Conservation (phyloP, 495 filamentous ascomycete species). For the Trichoderma asperelloides region DNA sequence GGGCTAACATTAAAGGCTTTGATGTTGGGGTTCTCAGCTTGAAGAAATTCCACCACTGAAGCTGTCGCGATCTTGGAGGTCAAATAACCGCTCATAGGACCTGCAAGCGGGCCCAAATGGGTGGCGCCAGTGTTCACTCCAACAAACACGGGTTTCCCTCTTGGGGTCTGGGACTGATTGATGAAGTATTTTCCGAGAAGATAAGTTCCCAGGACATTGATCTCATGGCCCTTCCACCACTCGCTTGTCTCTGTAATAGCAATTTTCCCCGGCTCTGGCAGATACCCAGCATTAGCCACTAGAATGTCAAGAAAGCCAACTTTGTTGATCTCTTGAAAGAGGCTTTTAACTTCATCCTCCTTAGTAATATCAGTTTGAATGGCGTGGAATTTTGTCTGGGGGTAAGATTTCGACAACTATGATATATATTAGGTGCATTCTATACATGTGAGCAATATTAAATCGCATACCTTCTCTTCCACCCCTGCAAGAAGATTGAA, state of each 20-base stretch:
- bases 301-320: neutral
- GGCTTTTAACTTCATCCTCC: neutral
- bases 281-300: neutral
- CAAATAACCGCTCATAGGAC: constrained; percentile 24
- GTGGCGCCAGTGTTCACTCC: neutral
- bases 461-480: neutral
- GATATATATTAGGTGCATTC: neutral
- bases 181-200: neutral
- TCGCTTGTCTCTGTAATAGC: neutral
- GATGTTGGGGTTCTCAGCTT: constrained; percentile 27
- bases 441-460: neutral
- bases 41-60: constrained; percentile 24
- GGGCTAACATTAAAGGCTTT: constrained; percentile 28
- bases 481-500: neutral
- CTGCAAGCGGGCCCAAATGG: neutral
- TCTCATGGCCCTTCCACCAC: constrained; percentile 8
- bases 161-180: neutral
- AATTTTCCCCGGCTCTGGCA: neutral
- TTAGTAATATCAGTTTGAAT: neutral
- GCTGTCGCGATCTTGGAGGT: constrained; percentile 24
- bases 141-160: neutral
- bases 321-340: neutral
- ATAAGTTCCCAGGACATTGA: constrained; percentile 6
- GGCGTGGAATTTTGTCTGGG: neutral
- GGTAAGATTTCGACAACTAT: neutral